Base-by-base conservation (phyloP, 2,329 filamentous ascomycete genomes). In the Cercospora janseana region DNA sequence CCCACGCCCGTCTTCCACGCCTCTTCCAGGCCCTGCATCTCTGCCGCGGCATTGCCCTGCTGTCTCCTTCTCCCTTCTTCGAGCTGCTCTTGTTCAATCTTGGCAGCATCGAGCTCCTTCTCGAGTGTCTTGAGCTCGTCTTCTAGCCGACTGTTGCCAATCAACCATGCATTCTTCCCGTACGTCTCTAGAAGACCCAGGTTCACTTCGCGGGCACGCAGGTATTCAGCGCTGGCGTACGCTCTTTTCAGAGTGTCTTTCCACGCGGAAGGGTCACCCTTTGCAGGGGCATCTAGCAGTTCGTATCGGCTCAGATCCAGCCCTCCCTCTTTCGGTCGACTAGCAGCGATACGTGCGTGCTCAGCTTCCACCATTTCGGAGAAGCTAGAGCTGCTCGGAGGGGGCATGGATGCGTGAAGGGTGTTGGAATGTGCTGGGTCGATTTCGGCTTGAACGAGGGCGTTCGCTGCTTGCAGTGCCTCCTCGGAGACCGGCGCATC, bases 91-190 rank as follows among this genome's bases (percentile, higher is more conserved):
- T 90, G 79, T 58, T 87, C 82, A 51, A 79, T 76, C 67, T 83
- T 85, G 15, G 79, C 73, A 29, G 75, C 77, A 10, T 82, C 83
- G 42, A 97, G 75, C 62, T 95, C 89, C 35, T 76, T 75, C 75
- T 97, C 92, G 20, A 94, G 64, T 9, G 69, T 69, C 43, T 78
- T 77, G 44, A 94, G 70, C 32, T 88, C 79, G 34, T 81, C 80
- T 71, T 96, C 92, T 15, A 90, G 70, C 59, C 87, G 82, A 61
- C 85, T 81, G 69, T 98, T 98, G 4, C 82, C 82, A 6, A 95
- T 79, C 48, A 98, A 76, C 92, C 93, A 97, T 7, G 88, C 86
- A 69, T 95, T 95, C 72, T 88, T 88, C 59, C 92, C 93, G 69
- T 85, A 85, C 43, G 78, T 78, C 62, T 93, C 87, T 15, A 95